Evolutionary conservation across 495 filamentous ascomycete species (phyloP).

Genomic region (Penicillium canescens): DNA sequence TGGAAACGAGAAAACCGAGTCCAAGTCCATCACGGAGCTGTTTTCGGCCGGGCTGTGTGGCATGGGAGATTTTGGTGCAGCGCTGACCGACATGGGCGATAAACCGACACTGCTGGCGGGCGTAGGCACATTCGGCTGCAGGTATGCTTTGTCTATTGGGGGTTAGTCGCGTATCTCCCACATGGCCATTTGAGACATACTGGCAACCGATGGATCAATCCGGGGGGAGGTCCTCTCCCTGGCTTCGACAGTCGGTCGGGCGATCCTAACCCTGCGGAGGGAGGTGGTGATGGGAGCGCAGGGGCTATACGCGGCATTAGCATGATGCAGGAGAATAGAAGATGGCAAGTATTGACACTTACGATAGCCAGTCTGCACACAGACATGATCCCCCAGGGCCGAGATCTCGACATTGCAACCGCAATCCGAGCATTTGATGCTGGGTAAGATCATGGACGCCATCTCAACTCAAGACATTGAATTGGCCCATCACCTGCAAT

Average conservation of each 20-base stretch:
- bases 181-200: constrained; percentile 36
- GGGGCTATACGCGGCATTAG: constrained; percentile 15
- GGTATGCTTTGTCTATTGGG: constrained; percentile 61
- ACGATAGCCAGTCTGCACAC: constrained; percentile 33
- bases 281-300: constrained; percentile 40
- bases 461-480: constrained; percentile 15
- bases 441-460: constrained; percentile 62
- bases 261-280: constrained; percentile 26
- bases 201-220: constrained; percentile 57
- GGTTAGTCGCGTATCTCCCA: constrained; percentile 16
- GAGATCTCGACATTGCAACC: constrained; percentile 83
- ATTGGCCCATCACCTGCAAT: constrained; percentile 9
- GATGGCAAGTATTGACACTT: neutral
- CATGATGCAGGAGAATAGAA: neutral
- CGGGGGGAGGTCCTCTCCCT: constrained; percentile 43
- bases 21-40: constrained; percentile 46
- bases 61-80: constrained; percentile 43
- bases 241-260: constrained; percentile 21
- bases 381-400: constrained; percentile 89
- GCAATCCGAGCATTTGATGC: constrained; percentile 95
- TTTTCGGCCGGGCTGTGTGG: constrained; percentile 44
- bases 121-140: constrained; percentile 57
- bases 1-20: constrained; percentile 65
- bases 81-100: constrained; percentile 52
- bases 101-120: constrained; percentile 57